Evolutionary conservation across 106 monocot genomes (phyloP).

Genomic region (Dendrobium chrysotoxum): DNA sequence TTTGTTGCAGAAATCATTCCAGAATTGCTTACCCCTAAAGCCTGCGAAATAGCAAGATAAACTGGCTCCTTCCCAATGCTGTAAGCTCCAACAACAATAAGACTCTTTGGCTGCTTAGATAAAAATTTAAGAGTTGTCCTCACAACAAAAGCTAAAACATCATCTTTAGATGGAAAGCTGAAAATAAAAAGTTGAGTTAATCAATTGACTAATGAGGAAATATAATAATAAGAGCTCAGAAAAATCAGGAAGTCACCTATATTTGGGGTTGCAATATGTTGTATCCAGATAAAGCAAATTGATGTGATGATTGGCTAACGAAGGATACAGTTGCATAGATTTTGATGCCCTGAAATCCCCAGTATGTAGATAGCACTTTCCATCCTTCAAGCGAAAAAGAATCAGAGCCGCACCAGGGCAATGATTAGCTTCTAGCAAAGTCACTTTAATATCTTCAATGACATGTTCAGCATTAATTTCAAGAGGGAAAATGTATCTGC

Average conservation of each 20-base stretch:
- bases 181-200: conserved; percentile 2
- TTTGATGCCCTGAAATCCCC: conserved; percentile 75
- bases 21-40: conserved; percentile 37
- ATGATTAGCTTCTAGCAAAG: conserved; percentile 64
- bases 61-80: conserved; percentile 76
- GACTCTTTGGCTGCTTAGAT: conserved; percentile 46
- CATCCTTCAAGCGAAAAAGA: conserved; percentile 47
- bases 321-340: conserved; percentile 39
- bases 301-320: conserved; percentile 29
- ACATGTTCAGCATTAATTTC: conserved; percentile 46
- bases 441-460: conserved; percentile 56
- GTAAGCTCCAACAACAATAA: conserved; percentile 71
- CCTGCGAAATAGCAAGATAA: conserved; percentile 50
- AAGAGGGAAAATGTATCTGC: conserved; percentile 49
- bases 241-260: conserved; percentile 28
- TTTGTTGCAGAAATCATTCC: neutral
- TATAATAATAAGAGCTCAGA: neutral
- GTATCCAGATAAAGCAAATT: conserved; percentile 66
- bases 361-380: conserved; percentile 47
- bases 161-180: conserved; percentile 69
- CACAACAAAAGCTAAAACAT: conserved; percentile 63
- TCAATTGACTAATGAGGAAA: neutral
- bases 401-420: conserved; percentile 73
- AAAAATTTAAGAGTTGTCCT: conserved; percentile 27
- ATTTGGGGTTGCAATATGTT: conserved; percentile 69